Evolutionary conservation across 352 stramenopile genomes (phyloP).

Genomic region (Phytophthora pini): DNA sequence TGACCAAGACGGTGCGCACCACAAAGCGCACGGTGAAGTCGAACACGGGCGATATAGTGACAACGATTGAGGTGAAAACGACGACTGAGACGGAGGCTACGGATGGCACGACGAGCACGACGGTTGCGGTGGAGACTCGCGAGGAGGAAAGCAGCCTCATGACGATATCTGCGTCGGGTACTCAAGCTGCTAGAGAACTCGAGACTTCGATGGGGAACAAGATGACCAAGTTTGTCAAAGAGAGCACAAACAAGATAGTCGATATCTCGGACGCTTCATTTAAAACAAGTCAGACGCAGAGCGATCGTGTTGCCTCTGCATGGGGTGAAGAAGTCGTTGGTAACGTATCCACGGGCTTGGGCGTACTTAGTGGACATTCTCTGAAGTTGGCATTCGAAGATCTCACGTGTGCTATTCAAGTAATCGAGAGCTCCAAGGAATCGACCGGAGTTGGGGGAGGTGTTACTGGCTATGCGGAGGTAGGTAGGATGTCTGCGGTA

Average conservation of each 20-base stretch:
- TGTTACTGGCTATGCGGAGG: no score
- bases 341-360: not conserved
- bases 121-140: not conserved
- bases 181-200: not conserved
- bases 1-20: not conserved
- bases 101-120: not conserved
- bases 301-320: slow-evolving; percentile 18
- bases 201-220: not conserved
- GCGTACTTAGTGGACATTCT: slow-evolving; percentile 12
- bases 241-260: not conserved
- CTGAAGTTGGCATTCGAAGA: slow-evolving; percentile 33
- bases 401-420: slow-evolving; percentile 18
- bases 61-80: not conserved
- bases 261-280: not conserved
- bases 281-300: slow-evolving; percentile 7
- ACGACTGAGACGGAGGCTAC: not conserved
- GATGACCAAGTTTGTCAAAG: not conserved
- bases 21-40: not conserved
- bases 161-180: not conserved
- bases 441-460: no score
- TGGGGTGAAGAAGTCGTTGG: slow-evolving; percentile 22
- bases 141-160: not conserved
- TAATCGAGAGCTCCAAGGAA: not conserved
- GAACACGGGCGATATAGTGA: not conserved
- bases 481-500: no score